Conservation (phyloP, 441 rosid species). For the Pelargonium citronellum region DNA sequence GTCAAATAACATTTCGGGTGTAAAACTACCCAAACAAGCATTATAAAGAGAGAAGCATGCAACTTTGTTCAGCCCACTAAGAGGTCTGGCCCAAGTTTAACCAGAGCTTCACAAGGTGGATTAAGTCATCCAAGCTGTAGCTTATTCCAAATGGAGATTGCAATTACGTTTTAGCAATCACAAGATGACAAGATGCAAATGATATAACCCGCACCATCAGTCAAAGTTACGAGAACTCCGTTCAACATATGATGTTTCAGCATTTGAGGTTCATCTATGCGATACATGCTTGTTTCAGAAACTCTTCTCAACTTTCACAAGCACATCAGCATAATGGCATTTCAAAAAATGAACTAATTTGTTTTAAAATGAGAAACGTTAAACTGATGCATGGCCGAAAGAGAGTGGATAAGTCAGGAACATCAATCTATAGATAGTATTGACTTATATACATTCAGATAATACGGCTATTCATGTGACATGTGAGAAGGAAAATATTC, state of each 20-base stretch:
- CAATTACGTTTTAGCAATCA: not conserved
- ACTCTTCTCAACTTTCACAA: not conserved
- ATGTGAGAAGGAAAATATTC: slow-evolving; percentile 16
- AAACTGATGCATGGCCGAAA: not conserved
- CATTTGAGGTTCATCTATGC: not conserved
- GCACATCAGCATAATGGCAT: not conserved
- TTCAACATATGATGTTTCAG: no score
- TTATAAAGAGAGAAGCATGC: not conserved
- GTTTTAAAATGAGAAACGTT: slow-evolving; percentile 8
- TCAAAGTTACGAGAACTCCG: no score
- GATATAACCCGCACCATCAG: no score
- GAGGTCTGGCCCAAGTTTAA: not conserved
- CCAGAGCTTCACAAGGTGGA: not conserved
- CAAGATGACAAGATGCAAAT: not conserved
- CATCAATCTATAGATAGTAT: no score
- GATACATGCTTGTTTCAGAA: not conserved
- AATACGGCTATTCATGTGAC: slow-evolving; percentile 4
- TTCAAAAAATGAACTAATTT: not conserved
- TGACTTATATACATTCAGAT: not conserved
- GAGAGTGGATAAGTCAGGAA: not conserved
- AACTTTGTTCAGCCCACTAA: not conserved
- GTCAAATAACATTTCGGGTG: not conserved
- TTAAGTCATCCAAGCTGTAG: not conserved
- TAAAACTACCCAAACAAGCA: slow-evolving; percentile 1
- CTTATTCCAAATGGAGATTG: not conserved